Conservation (phyloP, 257 asterid genomes). For the Scutellaria galericulata region DNA sequence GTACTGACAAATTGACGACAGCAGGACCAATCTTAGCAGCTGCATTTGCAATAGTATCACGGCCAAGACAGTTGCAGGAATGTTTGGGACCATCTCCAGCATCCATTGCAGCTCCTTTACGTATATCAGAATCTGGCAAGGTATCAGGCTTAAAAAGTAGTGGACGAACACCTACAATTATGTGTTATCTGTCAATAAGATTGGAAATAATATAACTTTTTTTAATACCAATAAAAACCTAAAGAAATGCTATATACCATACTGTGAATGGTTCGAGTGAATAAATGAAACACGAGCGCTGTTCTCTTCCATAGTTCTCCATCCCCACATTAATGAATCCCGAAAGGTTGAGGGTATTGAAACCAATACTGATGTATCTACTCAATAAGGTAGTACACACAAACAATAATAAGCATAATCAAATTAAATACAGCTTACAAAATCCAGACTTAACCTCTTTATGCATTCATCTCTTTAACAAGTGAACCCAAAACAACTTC, state of each 20-base stretch:
- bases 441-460: background rate
- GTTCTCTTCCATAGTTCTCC: conserved; percentile 49
- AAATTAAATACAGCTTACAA: background rate
- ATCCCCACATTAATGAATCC: conserved; percentile 47
- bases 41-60: conserved; percentile 84
- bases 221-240: background rate
- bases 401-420: background rate
- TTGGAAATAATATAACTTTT: background rate
- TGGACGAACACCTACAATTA: conserved; percentile 57
- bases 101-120: conserved; percentile 46
- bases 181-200: conserved; percentile 25
- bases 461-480: background rate
- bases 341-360: conserved; percentile 45
- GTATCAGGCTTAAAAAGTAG: conserved; percentile 41
- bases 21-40: conserved; percentile 86
- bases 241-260: conserved; percentile 48
- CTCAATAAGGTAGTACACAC: background rate
- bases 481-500: background rate
- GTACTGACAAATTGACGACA: conserved; percentile 81
- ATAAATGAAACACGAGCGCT: conserved; percentile 32
- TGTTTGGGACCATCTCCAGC: conserved; percentile 46
- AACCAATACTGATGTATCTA: conserved; percentile 49
- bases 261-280: conserved; percentile 40
- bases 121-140: conserved; percentile 41
- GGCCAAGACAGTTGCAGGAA: conserved; percentile 75